Percentiles rank a stretch among this genome's conserved stretches.
Conservation (phyloP, 2,329 filamentous ascomycete species). For the Ophiobolus disseminans region DNA sequence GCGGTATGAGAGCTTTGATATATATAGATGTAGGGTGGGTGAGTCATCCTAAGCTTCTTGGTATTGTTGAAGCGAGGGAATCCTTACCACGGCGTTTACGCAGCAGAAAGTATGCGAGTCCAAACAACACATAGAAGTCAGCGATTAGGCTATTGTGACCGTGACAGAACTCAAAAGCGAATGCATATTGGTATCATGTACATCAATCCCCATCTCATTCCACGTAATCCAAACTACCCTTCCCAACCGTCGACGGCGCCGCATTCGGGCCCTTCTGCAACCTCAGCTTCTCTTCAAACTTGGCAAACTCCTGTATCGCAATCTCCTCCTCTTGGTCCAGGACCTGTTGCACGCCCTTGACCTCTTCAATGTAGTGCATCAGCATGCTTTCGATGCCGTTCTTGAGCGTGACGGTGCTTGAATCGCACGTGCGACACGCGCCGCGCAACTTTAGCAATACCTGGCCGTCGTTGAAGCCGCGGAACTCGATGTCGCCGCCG, state of each 20-base stretch:
- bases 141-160: no score
- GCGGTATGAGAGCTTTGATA: no score
- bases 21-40: no score
- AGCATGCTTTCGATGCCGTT: constrained; percentile 99
- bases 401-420: constrained; percentile 94
- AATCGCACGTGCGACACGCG: constrained; percentile 94
- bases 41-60: no score
- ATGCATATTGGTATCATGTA: no score
- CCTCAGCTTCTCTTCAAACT: constrained; percentile 86
- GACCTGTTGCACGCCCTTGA: constrained; percentile 89
- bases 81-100: no score
- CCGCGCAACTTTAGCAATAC: constrained; percentile 89
- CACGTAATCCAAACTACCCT: constrained; percentile 62
- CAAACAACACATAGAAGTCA: no score
- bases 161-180: no score
- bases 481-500: constrained; percentile 94
- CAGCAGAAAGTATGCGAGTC: no score
- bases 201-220: constrained; percentile 19
- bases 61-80: no score
- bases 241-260: constrained; percentile 57
- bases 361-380: constrained; percentile 92
- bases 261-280: constrained; percentile 64
- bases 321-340: constrained; percentile 92
- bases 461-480: constrained; percentile 84
- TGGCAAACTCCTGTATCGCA: constrained; percentile 84